Base-by-base conservation (phyloP, 2,329 filamentous ascomycete genomes). In the Monosporascus sp. region DNA sequence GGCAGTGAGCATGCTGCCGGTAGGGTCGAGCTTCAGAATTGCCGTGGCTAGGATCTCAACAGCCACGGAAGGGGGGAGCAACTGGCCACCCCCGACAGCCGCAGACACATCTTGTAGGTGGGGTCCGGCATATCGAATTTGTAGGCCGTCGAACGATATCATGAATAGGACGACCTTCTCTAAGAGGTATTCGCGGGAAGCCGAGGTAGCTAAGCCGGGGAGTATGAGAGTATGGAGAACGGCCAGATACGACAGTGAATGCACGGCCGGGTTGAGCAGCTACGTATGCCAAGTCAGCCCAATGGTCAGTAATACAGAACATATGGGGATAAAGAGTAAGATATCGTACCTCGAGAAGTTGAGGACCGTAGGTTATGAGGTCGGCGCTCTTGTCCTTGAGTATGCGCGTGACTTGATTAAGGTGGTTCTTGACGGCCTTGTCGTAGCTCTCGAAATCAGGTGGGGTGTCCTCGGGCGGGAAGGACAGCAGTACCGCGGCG, bases 21-120 rank as follows among this genome's bases (percentile, higher is more conserved):
- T 78, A 2, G 87, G 85, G 59, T 92, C 87, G 53, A 92, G 73
- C 51, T 80, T 80, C 14, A 85, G 70, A 58, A 92, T 77, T 3
- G 84, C 85, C 2, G 66, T 67, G 7, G 77, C 68, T 7, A 81
- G 66, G 8, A 74, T 62, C 28, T 77, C 70, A 14, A 79, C 71
- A 0, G 78, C 72, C 49, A 79, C 66, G 1, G 69, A 66, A 17
- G 78, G 70, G 41, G 66, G 66, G n/a, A 69, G 51, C 48, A 77
- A 48, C 41, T 68, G 68, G 40, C 73, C 72, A 3, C 61, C 66
- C 2, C 66, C 66, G 15, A 79, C 64, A 45, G 65, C 64, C 2
- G 73, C 69, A 22, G 84, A 68, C 2, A 83, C 60, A 2, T 69
- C 64, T n/a, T 70, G 67, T 20, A 84, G 72, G 3, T 68, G 54